phyloP scores from a whole-genome alignment of 805 yeast species.

The Yamadazyma insecticola region DNA sequence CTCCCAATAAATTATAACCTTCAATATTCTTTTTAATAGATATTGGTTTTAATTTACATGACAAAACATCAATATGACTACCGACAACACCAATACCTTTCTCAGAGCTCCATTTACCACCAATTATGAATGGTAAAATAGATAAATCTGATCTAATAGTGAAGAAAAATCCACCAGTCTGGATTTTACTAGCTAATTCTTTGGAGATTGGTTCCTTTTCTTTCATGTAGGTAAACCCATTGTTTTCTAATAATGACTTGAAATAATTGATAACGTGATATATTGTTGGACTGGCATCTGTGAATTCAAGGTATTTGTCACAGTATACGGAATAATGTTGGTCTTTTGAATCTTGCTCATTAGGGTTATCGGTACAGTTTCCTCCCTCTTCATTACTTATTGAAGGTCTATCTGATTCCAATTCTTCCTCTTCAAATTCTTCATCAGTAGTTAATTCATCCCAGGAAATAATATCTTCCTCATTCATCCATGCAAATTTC shows the following conservation, averaged over 20 bases:
- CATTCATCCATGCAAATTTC: constrained; percentile 4
- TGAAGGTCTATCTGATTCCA: too few relatives aligned
- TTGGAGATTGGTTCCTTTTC: constrained; percentile 46
- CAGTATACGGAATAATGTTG: constrained; percentile 1
- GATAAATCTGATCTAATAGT: constrained; percentile 67
- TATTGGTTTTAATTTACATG: constrained; percentile 66
- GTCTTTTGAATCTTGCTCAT: not conserved
- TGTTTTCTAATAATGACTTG: constrained; percentile 41
- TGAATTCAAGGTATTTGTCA: constrained; percentile 63
- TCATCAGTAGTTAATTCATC: constrained; percentile 7
- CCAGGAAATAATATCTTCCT: constrained; percentile 10
- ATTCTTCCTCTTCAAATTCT: not conserved
- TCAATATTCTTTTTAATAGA: constrained; percentile 58
- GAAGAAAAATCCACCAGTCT: constrained; percentile 51
- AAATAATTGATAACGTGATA: constrained; percentile 64
- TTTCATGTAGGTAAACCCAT: constrained; percentile 61
- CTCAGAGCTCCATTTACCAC: constrained; percentile 59
- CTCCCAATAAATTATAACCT: constrained; percentile 75
- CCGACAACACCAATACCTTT: constrained; percentile 69
- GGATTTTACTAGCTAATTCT: not conserved
- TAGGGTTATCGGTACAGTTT: not conserved
- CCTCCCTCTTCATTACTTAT: not conserved
- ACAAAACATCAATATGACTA: constrained; percentile 70
- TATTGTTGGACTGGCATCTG: constrained; percentile 68
- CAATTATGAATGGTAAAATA: constrained; percentile 66